Evolutionary conservation across 306 rosid species (phyloP).

Genomic region (Betula pendula): DNA sequence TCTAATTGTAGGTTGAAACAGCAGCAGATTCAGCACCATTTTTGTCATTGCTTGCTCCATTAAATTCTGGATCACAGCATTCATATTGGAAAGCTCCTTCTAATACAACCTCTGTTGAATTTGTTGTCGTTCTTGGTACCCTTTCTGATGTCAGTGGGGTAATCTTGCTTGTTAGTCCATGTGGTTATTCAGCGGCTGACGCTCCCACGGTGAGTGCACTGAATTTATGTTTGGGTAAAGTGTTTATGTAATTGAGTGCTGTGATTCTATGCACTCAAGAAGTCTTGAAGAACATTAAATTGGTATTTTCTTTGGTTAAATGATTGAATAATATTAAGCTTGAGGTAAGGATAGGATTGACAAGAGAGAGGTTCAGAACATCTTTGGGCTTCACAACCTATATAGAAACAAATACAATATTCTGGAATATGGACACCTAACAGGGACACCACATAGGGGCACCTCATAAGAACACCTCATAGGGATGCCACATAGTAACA

Average conservation of each 20-base stretch:
- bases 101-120: slow-evolving; percentile 63
- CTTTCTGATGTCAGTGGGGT: slow-evolving; percentile 94
- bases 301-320: neutral
- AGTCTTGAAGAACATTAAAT: slow-evolving; percentile 3
- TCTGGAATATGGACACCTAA: neutral
- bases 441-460: too few species aligned
- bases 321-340: neutral
- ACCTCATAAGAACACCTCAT: neutral
- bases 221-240: slow-evolving; percentile 13
- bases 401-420: neutral
- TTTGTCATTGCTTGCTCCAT: slow-evolving; percentile 85
- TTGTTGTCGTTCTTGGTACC: slow-evolving; percentile 70
- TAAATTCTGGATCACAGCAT: slow-evolving; percentile 51
- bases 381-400: too few species aligned
- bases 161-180: slow-evolving; percentile 75
- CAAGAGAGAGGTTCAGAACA: too few species aligned
- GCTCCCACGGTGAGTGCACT: slow-evolving; percentile 73
- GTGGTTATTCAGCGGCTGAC: slow-evolving; percentile 91
- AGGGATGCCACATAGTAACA: too few species aligned
- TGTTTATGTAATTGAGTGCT: neutral
- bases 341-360: neutral
- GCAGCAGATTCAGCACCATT: slow-evolving; percentile 76
- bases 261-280: slow-evolving; percentile 16
- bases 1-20: slow-evolving; percentile 75
- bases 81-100: slow-evolving; percentile 98